Evolutionary conservation across 257 asterid species (phyloP).

Genomic region (Petunia axillaris): DNA sequence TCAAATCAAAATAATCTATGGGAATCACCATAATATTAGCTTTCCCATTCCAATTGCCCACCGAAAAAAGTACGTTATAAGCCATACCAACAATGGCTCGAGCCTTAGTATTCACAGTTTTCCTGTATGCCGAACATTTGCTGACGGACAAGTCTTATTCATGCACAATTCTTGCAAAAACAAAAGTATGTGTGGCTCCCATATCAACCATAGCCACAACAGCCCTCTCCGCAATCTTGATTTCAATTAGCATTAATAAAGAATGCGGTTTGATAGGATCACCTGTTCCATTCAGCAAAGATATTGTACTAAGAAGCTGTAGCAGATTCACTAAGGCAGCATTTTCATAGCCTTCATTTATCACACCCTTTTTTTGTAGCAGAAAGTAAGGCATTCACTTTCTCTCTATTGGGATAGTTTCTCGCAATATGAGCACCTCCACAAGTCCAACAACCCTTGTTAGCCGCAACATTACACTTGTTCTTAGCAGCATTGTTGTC

Average conservation of each 20-base stretch:
- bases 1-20: neutral
- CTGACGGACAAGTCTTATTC: neutral
- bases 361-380: too few relatives aligned
- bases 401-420: neutral
- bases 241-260: too few relatives aligned
- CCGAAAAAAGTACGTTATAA: neutral
- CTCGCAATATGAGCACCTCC: neutral
- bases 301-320: too few relatives aligned
- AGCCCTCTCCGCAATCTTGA: too few relatives aligned
- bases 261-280: too few relatives aligned
- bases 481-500: too few relatives aligned
- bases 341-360: too few relatives aligned
- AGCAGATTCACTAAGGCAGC: too few relatives aligned
- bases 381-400: neutral
- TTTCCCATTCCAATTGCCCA: neutral
- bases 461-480: neutral
- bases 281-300: too few relatives aligned
- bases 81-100: neutral
- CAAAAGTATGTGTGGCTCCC: neutral
- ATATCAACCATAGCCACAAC: neutral
- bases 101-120: neutral
- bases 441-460: neutral
- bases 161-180: neutral
- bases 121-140: neutral
- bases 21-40: neutral